Conservation (phyloP, 129 eudicot genomes). For the Daucus carota region DNA sequence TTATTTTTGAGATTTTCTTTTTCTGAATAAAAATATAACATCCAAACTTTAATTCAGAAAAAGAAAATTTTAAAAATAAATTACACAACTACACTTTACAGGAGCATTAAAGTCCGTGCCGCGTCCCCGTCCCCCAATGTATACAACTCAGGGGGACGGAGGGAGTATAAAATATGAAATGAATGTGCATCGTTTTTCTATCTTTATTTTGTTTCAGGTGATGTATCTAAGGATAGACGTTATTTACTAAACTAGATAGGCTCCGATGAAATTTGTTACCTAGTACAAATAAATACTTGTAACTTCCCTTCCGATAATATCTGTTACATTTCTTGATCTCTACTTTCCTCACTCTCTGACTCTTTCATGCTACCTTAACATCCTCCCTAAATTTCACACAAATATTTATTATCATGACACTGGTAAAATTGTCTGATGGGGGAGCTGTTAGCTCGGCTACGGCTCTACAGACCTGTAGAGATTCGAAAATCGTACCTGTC, state of each 20-base stretch:
- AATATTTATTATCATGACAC: background rate
- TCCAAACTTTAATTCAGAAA: too few relatives aligned
- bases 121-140: too few relatives aligned
- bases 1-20: too few relatives aligned
- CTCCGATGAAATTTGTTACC: background rate
- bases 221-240: background rate
- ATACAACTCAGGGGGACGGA: too few relatives aligned
- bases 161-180: too few relatives aligned
- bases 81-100: too few relatives aligned
- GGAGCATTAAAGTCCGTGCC: too few relatives aligned
- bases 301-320: background rate
- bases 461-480: background rate
- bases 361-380: conserved; percentile 5
- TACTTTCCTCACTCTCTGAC: background rate
- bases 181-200: too few relatives aligned
- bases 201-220: background rate
- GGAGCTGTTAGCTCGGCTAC: background rate
- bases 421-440: background rate
- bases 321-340: background rate
- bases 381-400: background rate
- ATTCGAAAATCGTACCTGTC: conserved; percentile 1
- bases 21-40: too few relatives aligned
- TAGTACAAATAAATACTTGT: background rate
- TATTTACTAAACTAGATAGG: background rate
- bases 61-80: too few relatives aligned